A percentile compares a stretch with the other conserved stretches of the same genome.
Evolutionary conservation across 768 basidiomycete genomes (phyloP).

Genomic region (Suillus subaureus): DNA sequence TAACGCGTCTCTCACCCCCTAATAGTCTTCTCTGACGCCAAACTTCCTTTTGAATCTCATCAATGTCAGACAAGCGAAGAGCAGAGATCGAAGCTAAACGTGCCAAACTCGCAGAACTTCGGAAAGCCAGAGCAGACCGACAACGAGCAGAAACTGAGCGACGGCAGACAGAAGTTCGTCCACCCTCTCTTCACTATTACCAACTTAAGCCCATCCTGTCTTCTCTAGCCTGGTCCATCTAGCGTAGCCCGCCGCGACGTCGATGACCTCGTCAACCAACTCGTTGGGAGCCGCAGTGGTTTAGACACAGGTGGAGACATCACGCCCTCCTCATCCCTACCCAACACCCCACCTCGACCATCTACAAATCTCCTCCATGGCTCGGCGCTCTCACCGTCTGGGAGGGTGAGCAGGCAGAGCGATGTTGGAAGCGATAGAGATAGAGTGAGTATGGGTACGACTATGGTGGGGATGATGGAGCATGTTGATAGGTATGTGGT

Average conservation of each 20-base stretch:
- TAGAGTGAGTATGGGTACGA: constrained; percentile 44
- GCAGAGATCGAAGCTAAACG: constrained; percentile 92
- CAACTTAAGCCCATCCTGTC: background rate
- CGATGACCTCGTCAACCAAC: constrained; percentile 66
- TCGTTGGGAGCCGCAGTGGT: constrained; percentile 52
- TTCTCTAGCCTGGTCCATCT: constrained; percentile 42
- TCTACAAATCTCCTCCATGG: constrained; percentile 38
- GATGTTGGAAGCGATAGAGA: constrained; percentile 57
- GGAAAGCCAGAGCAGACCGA: constrained; percentile 74
- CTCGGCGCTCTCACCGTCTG: constrained; percentile 48
- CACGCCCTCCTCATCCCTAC: constrained; percentile 72
- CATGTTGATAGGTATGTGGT: constrained; percentile 65
- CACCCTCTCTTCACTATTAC: background rate
- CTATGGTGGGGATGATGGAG: constrained; percentile 57
- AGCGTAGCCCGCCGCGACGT: constrained; percentile 55
- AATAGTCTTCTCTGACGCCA: no score
- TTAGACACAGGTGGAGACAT: constrained; percentile 59
- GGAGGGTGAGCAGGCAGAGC: constrained; percentile 71
- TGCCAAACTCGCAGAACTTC: constrained; percentile 82
- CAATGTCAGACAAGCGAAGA: constrained; percentile 68
- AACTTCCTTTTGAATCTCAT: no score
- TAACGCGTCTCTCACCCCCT: no score
- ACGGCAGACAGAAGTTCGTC: constrained; percentile 27
- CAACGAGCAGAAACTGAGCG: constrained; percentile 55
- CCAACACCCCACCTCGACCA: constrained; percentile 65